These are phyloP conservation scores for Chrysoporthe cubensis DNA, from an alignment of 2,329 filamentous ascomycete species.

Conservation along the genomic window DNA sequence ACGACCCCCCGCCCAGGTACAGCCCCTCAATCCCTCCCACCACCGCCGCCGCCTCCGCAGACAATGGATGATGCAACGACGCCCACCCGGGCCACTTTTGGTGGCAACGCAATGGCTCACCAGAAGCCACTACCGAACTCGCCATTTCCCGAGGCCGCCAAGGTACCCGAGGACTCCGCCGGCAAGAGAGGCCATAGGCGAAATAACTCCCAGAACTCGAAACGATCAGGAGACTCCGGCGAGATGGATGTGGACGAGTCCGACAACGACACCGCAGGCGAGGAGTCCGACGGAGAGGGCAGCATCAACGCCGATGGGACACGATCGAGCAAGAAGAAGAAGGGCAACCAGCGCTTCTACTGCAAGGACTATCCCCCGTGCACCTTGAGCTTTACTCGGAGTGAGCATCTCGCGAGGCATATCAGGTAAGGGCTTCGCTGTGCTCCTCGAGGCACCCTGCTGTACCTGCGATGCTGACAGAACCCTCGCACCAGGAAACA, in stretches of 20 bases:
- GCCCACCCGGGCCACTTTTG: constrained; percentile 64
- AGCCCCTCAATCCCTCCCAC: constrained; percentile 33
- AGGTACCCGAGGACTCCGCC: constrained; percentile 49
- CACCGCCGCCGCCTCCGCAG: constrained; percentile 33
- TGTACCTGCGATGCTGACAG: constrained; percentile 3
- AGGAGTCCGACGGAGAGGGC: constrained; percentile 63
- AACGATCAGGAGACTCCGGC: constrained; percentile 63
- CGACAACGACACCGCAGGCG: constrained; percentile 54
- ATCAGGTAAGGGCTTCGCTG: constrained; percentile 67
- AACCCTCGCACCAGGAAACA: constrained; percentile 71
- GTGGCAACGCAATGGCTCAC: constrained; percentile 43
- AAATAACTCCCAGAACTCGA: constrained; percentile 64
- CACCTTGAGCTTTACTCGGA: constrained; percentile 91
- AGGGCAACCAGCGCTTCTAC: constrained; percentile 94
- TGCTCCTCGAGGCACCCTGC: constrained; percentile 2
- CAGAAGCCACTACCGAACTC: constrained; percentile 60
- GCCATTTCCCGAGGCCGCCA: constrained; percentile 55
- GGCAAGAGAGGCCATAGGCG: constrained; percentile 50
- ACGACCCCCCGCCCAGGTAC: constrained; percentile 42
- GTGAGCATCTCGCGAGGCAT: constrained; percentile 92
- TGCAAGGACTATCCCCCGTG: constrained; percentile 95
- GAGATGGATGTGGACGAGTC: constrained; percentile 80
- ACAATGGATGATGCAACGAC: constrained; percentile 56
- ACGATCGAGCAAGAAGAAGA: constrained; percentile 91
- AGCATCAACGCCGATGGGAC: constrained; percentile 65